Evolutionary conservation across 371 early-diverging fungal species (phyloP), one percentile per base, ranked within the genome.

Genomic region (Mucor mucedo): DNA sequence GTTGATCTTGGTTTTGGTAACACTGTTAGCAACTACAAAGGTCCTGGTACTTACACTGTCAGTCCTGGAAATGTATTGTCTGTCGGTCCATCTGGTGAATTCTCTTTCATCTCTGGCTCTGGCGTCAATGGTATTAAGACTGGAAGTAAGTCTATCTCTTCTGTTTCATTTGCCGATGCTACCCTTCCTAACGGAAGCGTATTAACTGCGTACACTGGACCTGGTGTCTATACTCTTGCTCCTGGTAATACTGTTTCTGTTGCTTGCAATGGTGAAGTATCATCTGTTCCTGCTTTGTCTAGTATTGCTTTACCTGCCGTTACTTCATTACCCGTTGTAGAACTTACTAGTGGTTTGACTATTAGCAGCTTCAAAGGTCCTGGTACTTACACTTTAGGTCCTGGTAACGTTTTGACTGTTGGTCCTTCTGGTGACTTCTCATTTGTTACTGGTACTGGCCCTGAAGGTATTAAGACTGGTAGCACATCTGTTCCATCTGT

Each of bases 401-500:
- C 28, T 52, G 63, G 63, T 39, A 47, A 63, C 4, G 48, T 55
- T 35, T 35, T 62, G 14, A 44, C 38, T 21, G 14, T 63, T 41
- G 44, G 14, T 33, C 5, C 33, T 10, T 13, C 14, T 42, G 50
- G 50, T 32, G 52, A 6, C 1, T 8, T 52, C 7, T 41, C 50
- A 10, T 41, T 32, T 28, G 13, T 52, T 33, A 4, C 44, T 27
- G 48, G 48, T 3, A 16, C 21, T 27, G 29, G 47, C 3, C 21
- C 21, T 21, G 21, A 21, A 21, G 21, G 21, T 21, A 21, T 21
- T 21, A 21, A 21, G 21, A 21, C 21, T 21, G 21, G 21, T 21
- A 21, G 21, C 1, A 21, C 21, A 21, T 21, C 21, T 21, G 21
- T 21, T 21, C 21, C 21, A 21, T 21, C 21, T 21, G 21, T 21